Evolutionary conservation across 2,329 filamentous ascomycete genomes (phyloP).

Genomic region (Diaporthe eres): DNA sequence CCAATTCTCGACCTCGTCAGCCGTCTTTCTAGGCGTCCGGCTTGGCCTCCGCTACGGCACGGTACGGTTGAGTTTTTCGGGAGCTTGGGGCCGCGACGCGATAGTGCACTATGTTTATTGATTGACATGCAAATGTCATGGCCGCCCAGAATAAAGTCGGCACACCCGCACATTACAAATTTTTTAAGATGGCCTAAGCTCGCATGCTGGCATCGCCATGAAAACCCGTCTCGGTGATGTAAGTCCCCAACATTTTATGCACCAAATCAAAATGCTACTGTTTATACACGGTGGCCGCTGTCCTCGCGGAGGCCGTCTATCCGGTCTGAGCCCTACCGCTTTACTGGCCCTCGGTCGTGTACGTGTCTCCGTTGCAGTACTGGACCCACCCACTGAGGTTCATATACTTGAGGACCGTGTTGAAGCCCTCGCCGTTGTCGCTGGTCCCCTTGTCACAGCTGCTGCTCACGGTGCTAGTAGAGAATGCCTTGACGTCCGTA

Average conservation of each 20-base stretch:
- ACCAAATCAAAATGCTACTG: not conserved
- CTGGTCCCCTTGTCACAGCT: conserved; percentile 40
- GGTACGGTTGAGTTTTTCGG: not conserved
- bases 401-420: conserved; percentile 77
- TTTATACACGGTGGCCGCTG: not conserved
- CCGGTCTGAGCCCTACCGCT: not conserved
- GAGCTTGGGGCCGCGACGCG: not conserved
- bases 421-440: conserved; percentile 63
- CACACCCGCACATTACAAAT: conserved; percentile 8
- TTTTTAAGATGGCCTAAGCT: conserved; percentile 1
- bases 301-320: not conserved
- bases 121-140: not conserved
- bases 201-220: not conserved
- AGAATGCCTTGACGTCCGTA: conserved; percentile 40
- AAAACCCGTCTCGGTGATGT: not conserved
- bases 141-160: not conserved
- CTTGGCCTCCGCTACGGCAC: not conserved
- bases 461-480: conserved; percentile 18
- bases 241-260: not conserved
- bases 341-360: conserved; percentile 35
- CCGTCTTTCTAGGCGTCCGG: not conserved
- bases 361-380: conserved; percentile 61
- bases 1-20: not conserved
- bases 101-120: not conserved
- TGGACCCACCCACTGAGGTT: conserved; percentile 74